Percentiles rank a stretch among this genome's conserved stretches.
Conservation (phyloP, 2,329 filamentous ascomycete genomes). For the Colletotrichum endophyticum region DNA sequence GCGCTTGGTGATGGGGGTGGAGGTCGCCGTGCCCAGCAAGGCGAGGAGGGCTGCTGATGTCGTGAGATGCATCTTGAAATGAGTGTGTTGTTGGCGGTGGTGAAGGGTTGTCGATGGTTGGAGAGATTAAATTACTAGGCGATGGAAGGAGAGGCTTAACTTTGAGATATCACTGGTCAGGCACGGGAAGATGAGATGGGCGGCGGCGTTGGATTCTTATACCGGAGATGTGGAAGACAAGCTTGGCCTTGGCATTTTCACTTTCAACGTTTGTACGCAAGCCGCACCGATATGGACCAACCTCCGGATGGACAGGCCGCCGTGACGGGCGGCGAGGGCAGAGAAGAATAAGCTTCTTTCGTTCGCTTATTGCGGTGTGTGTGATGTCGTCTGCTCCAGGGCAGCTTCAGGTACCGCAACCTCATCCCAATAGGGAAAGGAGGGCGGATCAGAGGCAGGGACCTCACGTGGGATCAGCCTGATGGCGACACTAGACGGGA, state of each 20-base stretch:
- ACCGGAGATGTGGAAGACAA: background rate
- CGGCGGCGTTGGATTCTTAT: background rate
- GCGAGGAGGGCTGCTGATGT: conserved; percentile 10
- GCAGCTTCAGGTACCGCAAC: conserved; percentile 18
- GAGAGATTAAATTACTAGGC: background rate
- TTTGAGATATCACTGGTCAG: background rate
- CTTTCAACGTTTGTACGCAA: background rate
- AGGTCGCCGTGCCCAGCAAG: conserved; percentile 5
- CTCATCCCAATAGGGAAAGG: conserved; percentile 10
- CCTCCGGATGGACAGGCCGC: background rate
- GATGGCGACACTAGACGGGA: background rate
- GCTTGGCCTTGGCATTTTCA: background rate
- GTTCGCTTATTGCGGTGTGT: background rate
- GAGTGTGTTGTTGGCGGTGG: background rate
- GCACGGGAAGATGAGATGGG: background rate
- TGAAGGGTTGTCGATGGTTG: background rate
- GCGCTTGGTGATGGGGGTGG: background rate
- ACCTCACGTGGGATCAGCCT: conserved; percentile 1
- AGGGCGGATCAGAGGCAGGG: conserved; percentile 2
- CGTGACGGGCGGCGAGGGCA: background rate
- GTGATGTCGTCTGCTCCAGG: background rate
- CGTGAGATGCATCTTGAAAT: background rate
- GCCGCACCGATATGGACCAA: background rate
- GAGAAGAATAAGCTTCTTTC: background rate
- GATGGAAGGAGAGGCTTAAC: background rate